These are phyloP conservation scores for Trichoderma hamatum DNA, from an alignment of 2,329 filamentous ascomycete species.

Conservation along the genomic window DNA sequence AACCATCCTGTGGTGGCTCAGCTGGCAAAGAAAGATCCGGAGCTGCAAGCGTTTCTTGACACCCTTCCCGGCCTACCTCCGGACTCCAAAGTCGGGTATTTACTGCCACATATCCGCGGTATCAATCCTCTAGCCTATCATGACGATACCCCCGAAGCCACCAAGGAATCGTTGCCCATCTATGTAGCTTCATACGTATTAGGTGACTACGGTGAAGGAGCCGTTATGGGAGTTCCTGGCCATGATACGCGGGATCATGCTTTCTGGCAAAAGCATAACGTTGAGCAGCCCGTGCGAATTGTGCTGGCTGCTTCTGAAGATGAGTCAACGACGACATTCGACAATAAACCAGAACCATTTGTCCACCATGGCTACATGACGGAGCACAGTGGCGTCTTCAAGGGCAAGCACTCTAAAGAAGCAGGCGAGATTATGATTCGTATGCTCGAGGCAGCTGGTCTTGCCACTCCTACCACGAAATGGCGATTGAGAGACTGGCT, in stretches of 20 bases:
- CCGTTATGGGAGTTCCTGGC: slow-evolving; percentile 89
- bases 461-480: slow-evolving; percentile 67
- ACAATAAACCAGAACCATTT: slow-evolving; percentile 63
- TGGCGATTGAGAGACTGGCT: slow-evolving; percentile 90
- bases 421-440: slow-evolving; percentile 64
- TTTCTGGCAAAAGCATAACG: slow-evolving; percentile 76
- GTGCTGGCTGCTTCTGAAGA: slow-evolving; percentile 61
- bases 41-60: slow-evolving; percentile 70
- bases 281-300: slow-evolving; percentile 60
- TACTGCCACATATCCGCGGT: slow-evolving; percentile 63
- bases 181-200: slow-evolving; percentile 86
- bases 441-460: slow-evolving; percentile 55
- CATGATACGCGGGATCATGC: slow-evolving; percentile 78
- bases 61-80: slow-evolving; percentile 58
- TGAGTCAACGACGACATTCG: slow-evolving; percentile 48
- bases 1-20: slow-evolving; percentile 69
- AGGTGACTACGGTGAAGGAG: slow-evolving; percentile 82
- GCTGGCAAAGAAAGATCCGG: slow-evolving; percentile 60
- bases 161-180: slow-evolving; percentile 66
- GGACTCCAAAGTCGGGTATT: slow-evolving; percentile 68
- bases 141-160: slow-evolving; percentile 52
- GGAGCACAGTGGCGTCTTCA: slow-evolving; percentile 64
- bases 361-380: slow-evolving; percentile 70
- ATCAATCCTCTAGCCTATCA: slow-evolving; percentile 67
- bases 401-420: slow-evolving; percentile 64